phyloP scores from a whole-genome alignment of 192 early-diverging fungal species.

The Lobulomyces angularis region DNA sequence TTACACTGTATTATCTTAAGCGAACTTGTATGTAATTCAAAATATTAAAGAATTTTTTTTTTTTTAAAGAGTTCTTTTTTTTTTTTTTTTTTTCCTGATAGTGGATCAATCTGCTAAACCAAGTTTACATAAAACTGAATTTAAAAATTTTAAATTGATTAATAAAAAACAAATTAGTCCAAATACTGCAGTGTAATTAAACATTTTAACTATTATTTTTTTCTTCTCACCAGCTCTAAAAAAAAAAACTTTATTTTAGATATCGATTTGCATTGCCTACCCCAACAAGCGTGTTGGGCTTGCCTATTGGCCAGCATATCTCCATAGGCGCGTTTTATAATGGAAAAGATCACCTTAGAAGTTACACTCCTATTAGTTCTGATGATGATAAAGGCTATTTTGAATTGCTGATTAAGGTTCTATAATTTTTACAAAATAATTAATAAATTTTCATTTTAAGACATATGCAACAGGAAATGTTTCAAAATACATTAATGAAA shows the following conservation, averaged over 20 bases:
- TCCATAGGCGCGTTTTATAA: constrained; percentile 70
- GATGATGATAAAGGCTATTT: constrained; percentile 79
- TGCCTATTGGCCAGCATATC: constrained; percentile 91
- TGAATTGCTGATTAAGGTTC: constrained; percentile 82
- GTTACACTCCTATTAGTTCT: constrained; percentile 81
- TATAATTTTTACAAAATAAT: constrained; percentile 4
- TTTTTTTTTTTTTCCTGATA: no score
- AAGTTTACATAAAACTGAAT: constrained; percentile 1
- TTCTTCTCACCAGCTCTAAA: background rate
- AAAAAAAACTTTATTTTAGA: constrained; percentile 16
- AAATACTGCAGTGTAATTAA: constrained; percentile 72
- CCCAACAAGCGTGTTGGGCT: constrained; percentile 55
- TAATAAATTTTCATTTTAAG: constrained; percentile 15
- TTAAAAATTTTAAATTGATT: constrained; percentile 24
- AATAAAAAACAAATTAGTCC: constrained; percentile 64
- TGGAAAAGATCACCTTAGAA: constrained; percentile 71
- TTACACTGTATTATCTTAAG: no score
- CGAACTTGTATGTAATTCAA: no score
- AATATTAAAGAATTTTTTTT: no score
- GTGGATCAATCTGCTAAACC: no score
- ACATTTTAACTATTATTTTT: background rate
- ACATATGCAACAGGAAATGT: constrained; percentile 72
- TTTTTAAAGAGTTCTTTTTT: no score
- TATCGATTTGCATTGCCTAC: constrained; percentile 75
- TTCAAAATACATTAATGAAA: constrained; percentile 56